Conservation (phyloP, 1,139 yeast species). For the Saccharomyces hybrid region DNA sequence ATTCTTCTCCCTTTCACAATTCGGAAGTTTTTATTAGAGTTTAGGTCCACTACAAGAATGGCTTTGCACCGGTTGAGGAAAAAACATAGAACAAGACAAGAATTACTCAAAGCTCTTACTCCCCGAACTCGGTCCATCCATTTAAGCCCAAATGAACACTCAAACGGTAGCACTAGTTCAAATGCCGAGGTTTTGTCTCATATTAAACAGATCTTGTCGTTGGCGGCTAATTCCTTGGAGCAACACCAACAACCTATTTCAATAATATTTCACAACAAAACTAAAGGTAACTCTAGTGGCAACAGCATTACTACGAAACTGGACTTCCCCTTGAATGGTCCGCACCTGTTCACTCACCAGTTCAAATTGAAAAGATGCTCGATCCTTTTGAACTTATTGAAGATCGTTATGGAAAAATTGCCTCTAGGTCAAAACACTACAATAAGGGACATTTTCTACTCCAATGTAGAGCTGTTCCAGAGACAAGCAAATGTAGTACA, state of each 20-base stretch:
- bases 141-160: neutral
- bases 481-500: conserved; percentile 21
- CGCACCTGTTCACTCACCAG: neutral
- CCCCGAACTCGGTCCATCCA: neutral
- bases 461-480: conserved; percentile 28
- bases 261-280: conserved; percentile 3
- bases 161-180: neutral
- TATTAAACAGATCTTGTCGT: conserved; percentile 9
- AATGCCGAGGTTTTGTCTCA: conserved; percentile 5
- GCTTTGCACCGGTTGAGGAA: neutral
- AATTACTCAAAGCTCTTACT: neutral
- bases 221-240: conserved; percentile 9
- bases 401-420: conserved; percentile 9
- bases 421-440: conserved; percentile 17
- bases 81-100: neutral
- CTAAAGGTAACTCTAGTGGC: conserved; percentile 2
- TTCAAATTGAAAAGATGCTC: conserved; percentile 11
- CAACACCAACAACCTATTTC: conserved; percentile 8
- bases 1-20: no score
- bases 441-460: conserved; percentile 31
- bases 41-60: no score
- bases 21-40: no score
- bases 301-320: conserved; percentile 2
- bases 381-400: conserved; percentile 14
- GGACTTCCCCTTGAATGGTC: neutral